Conservation (phyloP, 768 basidiomycete genomes). For the Leccinum broughii region DNA sequence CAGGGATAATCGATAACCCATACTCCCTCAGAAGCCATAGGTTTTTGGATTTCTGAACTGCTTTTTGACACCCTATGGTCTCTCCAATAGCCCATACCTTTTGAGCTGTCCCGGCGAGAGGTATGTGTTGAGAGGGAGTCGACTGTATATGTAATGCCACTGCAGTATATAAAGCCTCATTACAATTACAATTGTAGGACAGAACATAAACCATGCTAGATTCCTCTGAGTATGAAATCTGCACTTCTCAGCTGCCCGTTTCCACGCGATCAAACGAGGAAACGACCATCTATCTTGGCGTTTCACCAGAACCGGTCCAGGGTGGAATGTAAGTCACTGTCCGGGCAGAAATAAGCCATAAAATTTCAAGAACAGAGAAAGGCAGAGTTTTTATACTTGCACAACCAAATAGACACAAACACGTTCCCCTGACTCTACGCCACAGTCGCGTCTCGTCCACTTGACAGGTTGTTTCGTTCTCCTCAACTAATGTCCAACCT, state of each 20-base stretch:
- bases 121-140: too few species aligned
- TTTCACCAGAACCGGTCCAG: slow-evolving; percentile 83
- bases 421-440: slow-evolving; percentile 3
- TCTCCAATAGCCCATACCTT: too few species aligned
- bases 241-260: slow-evolving; percentile 51
- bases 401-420: slow-evolving; percentile 34
- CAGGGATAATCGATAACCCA: too few species aligned
- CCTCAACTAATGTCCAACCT: slow-evolving; percentile 40
- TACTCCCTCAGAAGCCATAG: too few species aligned
- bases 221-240: slow-evolving; percentile 28
- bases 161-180: not conserved
- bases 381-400: slow-evolving; percentile 24
- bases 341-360: slow-evolving; percentile 77
- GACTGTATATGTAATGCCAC: too few species aligned
- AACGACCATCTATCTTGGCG: slow-evolving; percentile 56
- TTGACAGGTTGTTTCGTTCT: slow-evolving; percentile 5
- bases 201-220: slow-evolving; percentile 37
- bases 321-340: slow-evolving; percentile 57
- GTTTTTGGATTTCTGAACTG: too few species aligned
- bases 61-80: too few species aligned
- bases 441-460: slow-evolving; percentile 19
- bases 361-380: not conserved
- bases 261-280: slow-evolving; percentile 54
- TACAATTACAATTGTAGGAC: slow-evolving; percentile 26
- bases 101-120: too few species aligned